These are phyloP conservation scores for Kazachstania sp. DNA, from an alignment of 1,139 yeast genomes.

Conservation along the genomic window DNA sequence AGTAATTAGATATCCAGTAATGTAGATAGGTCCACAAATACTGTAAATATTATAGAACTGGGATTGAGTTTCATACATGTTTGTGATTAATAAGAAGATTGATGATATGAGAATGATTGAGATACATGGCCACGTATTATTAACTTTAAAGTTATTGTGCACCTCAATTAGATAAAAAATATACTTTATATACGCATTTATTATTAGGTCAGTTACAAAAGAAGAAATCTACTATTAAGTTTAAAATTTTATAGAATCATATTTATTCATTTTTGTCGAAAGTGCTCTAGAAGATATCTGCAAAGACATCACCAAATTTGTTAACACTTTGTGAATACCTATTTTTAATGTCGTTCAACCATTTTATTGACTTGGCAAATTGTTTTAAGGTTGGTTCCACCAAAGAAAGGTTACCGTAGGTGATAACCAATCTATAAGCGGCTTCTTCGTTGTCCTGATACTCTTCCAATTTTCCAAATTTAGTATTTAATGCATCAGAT, in stretches of 20 bases:
- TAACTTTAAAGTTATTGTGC: too few species aligned
- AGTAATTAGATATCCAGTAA: too few species aligned
- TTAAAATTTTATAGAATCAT: neutral
- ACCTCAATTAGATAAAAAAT: too few species aligned
- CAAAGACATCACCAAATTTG: constrained; percentile 21
- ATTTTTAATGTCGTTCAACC: constrained; percentile 23
- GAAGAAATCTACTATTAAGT: neutral
- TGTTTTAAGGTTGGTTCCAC: constrained; percentile 28
- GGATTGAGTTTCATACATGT: too few species aligned
- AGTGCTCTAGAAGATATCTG: constrained; percentile 10
- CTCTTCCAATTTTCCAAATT: constrained; percentile 27
- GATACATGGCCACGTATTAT: too few species aligned
- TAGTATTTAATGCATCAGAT: constrained; percentile 25
- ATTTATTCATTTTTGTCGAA: neutral
- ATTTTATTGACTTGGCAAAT: constrained; percentile 25
- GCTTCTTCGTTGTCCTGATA: constrained; percentile 40
- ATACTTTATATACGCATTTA: too few species aligned
- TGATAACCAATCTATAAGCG: constrained; percentile 45
- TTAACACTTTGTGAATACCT: constrained; percentile 13
- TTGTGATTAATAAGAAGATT: too few species aligned
- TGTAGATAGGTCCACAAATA: too few species aligned
- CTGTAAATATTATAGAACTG: too few species aligned
- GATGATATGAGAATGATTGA: too few species aligned
- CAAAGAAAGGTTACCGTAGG: constrained; percentile 41
- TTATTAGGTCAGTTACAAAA: too few species aligned